phyloP scores from a whole-genome alignment of 352 stramenopile genomes.

The Phytophthora europaea region DNA sequence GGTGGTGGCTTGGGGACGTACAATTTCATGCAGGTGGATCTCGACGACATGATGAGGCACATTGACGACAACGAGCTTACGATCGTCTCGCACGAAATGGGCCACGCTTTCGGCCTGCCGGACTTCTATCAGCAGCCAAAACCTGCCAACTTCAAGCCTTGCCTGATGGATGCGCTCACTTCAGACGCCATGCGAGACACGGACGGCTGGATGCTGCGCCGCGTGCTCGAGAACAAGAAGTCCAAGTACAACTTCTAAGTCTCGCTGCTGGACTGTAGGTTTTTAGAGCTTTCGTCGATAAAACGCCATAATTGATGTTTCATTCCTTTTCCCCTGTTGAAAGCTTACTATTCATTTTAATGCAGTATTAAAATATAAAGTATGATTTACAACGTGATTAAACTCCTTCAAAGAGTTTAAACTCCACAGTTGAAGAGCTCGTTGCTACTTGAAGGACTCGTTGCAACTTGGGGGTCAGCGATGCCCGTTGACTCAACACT shows the following conservation, averaged over 20 bases:
- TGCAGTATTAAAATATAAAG: too few species aligned
- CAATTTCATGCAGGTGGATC: conserved; percentile 32
- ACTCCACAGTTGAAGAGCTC: too few species aligned
- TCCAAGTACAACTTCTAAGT: conserved; percentile 26
- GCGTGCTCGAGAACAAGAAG: conserved; percentile 37
- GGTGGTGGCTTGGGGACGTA: conserved; percentile 30
- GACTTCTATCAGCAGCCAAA: conserved; percentile 29
- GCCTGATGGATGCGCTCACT: conserved; percentile 24
- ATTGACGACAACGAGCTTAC: conserved; percentile 30
- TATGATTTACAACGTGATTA: too few species aligned
- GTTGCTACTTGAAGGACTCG: neutral
- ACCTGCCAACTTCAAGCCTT: conserved; percentile 22
- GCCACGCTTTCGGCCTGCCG: conserved; percentile 30
- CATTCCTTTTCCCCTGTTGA: too few species aligned
- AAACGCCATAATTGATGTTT: neutral
- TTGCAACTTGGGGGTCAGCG: neutral
- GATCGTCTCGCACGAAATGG: conserved; percentile 49
- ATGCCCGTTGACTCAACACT: conserved; percentile 16
- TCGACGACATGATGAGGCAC: conserved; percentile 33
- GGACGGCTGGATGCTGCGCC: conserved; percentile 43
- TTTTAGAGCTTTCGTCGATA: neutral
- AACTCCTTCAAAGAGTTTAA: too few species aligned
- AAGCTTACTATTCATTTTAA: too few species aligned
- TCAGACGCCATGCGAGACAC: conserved; percentile 20
- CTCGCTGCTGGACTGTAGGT: neutral